Conservation (phyloP, 1,284 basidiomycete species). For the Irpex rosettiformis region DNA sequence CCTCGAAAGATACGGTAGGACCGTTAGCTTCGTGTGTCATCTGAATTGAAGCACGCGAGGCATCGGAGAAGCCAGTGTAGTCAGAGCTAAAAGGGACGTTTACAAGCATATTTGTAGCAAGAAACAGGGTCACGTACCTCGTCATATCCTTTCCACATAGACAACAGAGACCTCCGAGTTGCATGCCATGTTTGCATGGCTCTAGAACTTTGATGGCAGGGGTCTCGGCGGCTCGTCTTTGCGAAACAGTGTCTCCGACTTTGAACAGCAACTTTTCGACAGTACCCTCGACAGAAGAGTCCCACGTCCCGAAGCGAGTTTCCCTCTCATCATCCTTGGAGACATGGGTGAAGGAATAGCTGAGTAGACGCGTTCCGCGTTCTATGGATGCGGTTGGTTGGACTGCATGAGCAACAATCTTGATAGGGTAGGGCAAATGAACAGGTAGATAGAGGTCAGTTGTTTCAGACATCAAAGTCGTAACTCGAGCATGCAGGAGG, state of each 20-base stretch:
- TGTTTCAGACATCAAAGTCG: slow-evolving; percentile 31
- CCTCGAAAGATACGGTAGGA: slow-evolving; percentile 77
- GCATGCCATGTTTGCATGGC: slow-evolving; percentile 92
- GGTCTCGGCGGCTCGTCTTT: slow-evolving; percentile 49
- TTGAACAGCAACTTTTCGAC: slow-evolving; percentile 64
- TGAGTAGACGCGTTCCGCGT: slow-evolving; percentile 73
- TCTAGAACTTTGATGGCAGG: slow-evolving; percentile 70
- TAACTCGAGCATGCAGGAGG: slow-evolving; percentile 5
- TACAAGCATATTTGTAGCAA: slow-evolving; percentile 9
- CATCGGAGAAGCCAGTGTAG: slow-evolving; percentile 82
- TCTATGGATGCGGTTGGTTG: slow-evolving; percentile 41
- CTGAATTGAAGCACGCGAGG: slow-evolving; percentile 76
- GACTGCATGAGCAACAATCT: slow-evolving; percentile 63
- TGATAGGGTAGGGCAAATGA: slow-evolving; percentile 77
- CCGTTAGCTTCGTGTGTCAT: slow-evolving; percentile 84
- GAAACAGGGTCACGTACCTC: slow-evolving; percentile 50
- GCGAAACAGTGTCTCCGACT: slow-evolving; percentile 56
- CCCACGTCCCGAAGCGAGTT: slow-evolving; percentile 84
- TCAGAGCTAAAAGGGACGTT: slow-evolving; percentile 57
- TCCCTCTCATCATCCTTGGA: slow-evolving; percentile 47
- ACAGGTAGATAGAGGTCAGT: slow-evolving; percentile 70
- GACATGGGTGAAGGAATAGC: slow-evolving; percentile 69
- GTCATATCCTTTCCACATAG: slow-evolving; percentile 94
- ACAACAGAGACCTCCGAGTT: slow-evolving; percentile 89
- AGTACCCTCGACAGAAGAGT: slow-evolving; percentile 76